A percentile compares a stretch with the other conserved stretches of the same genome.
Conservation (phyloP, 306 rosid species). For the barrel medic (Medicago truncatula) region DNA sequence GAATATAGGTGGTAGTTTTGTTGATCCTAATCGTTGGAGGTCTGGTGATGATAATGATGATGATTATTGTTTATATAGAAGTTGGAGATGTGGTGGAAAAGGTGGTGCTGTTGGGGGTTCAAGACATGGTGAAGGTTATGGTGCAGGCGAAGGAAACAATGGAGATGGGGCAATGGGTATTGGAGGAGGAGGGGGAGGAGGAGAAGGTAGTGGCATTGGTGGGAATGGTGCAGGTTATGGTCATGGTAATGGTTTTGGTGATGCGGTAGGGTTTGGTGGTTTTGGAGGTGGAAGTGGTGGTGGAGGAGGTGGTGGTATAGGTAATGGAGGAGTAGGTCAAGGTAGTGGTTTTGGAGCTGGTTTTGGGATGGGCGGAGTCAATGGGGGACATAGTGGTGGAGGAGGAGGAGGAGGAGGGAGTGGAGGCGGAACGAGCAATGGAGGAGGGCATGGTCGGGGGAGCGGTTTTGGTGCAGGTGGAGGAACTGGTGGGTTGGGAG, state of each 20-base stretch:
- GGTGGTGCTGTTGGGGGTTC: slow-evolving; percentile 5
- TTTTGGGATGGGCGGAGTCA: slow-evolving; percentile 21
- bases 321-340: slow-evolving; percentile 37
- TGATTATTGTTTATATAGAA: slow-evolving; percentile 42
- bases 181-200: slow-evolving; percentile 32
- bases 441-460: slow-evolving; percentile 59
- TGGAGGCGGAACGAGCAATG: slow-evolving; percentile 48
- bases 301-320: slow-evolving; percentile 27
- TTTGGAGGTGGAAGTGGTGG: slow-evolving; percentile 38
- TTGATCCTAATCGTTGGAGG: slow-evolving; percentile 47
- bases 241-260: slow-evolving; percentile 45
- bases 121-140: slow-evolving; percentile 28
- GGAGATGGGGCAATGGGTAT: slow-evolving; percentile 27
- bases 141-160: slow-evolving; percentile 25
- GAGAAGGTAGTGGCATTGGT: slow-evolving; percentile 18
- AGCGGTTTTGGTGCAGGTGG: slow-evolving; percentile 53
- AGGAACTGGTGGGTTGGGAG: slow-evolving; percentile 43
- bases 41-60: slow-evolving; percentile 26
- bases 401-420: slow-evolving; percentile 49
- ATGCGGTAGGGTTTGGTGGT: slow-evolving; percentile 30
- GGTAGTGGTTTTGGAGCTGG: slow-evolving; percentile 41
- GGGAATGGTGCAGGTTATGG: slow-evolving; percentile 40
- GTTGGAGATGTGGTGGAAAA: slow-evolving; percentile 60
- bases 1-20: slow-evolving; percentile 32
- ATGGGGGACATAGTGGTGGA: slow-evolving; percentile 8